Evolutionary conservation across 805 yeast species (phyloP).

Genomic region (Kodamaea neixiangensis): DNA sequence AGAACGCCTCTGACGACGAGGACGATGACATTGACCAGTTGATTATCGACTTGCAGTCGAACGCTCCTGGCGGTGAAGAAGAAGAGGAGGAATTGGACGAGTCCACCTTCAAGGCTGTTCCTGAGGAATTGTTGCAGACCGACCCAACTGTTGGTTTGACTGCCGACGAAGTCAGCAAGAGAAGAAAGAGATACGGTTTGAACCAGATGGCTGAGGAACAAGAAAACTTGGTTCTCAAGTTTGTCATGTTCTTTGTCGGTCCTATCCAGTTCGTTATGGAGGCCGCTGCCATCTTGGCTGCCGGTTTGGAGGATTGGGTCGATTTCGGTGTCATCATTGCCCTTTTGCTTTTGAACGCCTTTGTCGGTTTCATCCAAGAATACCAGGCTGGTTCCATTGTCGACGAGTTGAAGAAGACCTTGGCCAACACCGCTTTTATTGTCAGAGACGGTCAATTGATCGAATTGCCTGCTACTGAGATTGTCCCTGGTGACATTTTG

Average conservation of each 20-base stretch:
- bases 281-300: constrained; percentile 93
- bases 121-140: constrained; percentile 83
- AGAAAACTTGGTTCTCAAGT: constrained; percentile 77
- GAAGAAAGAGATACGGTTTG: constrained; percentile 89
- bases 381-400: constrained; percentile 98
- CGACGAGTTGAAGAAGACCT: constrained; percentile 91
- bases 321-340: constrained; percentile 97
- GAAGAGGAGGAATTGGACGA: constrained; percentile 35
- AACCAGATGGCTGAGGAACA: constrained; percentile 90
- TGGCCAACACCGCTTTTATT: constrained; percentile 86
- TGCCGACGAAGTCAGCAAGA: constrained; percentile 72
- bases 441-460: constrained; percentile 77
- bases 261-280: constrained; percentile 98
- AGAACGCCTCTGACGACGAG: constrained; percentile 54
- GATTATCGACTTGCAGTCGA: constrained; percentile 76
- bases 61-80: constrained; percentile 42
- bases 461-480: constrained; percentile 79
- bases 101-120: constrained; percentile 64
- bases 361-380: constrained; percentile 95
- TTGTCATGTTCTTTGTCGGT: constrained; percentile 86
- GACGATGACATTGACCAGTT: constrained; percentile 63
- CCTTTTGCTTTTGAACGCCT: constrained; percentile 80
- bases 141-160: constrained; percentile 77
- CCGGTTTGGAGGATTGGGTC: constrained; percentile 97
- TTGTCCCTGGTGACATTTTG: constrained; percentile 94